These are phyloP conservation scores for Piper longum DNA, from an alignment of 164 flowering plant species.

Conservation along the genomic window DNA sequence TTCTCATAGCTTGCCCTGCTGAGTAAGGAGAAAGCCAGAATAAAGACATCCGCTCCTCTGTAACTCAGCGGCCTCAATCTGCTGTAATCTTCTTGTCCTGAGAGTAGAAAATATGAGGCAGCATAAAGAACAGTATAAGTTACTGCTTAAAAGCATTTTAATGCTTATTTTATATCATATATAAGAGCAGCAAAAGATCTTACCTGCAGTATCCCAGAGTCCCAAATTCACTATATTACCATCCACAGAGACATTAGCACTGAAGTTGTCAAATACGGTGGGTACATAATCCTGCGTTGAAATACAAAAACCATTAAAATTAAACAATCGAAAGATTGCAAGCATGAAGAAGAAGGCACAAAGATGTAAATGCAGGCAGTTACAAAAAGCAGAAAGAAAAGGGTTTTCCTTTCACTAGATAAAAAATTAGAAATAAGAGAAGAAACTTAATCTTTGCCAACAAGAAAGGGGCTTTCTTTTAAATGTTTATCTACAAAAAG, in stretches of 20 bases:
- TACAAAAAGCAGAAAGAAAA: too few species aligned
- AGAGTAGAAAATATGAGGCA: neutral
- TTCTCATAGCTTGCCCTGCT: constrained; percentile 98
- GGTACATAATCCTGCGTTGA: constrained; percentile 75
- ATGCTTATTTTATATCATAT: neutral
- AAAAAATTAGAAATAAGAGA: neutral
- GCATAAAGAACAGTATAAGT: neutral
- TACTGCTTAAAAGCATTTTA: neutral
- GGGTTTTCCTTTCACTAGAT: too few species aligned
- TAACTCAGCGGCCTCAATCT: constrained; percentile 97
- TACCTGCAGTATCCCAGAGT: constrained; percentile 98
- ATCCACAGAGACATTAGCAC: constrained; percentile 96
- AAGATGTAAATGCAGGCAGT: neutral
- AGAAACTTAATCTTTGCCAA: too few species aligned
- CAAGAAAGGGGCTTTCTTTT: neutral
- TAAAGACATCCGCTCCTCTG: constrained; percentile 95
- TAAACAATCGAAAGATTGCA: neutral
- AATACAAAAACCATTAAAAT: neutral
- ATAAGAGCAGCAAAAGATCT: neutral
- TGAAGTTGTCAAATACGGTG: constrained; percentile 93
- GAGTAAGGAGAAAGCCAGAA: constrained; percentile 87
- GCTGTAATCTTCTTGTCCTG: constrained; percentile 99
- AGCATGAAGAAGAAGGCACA: neutral
- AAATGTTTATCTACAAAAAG: too few species aligned
- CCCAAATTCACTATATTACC: constrained; percentile 95